Base-by-base conservation (phyloP, 1,284 basidiomycete species). In the Pseudozyma thailandica region DNA sequence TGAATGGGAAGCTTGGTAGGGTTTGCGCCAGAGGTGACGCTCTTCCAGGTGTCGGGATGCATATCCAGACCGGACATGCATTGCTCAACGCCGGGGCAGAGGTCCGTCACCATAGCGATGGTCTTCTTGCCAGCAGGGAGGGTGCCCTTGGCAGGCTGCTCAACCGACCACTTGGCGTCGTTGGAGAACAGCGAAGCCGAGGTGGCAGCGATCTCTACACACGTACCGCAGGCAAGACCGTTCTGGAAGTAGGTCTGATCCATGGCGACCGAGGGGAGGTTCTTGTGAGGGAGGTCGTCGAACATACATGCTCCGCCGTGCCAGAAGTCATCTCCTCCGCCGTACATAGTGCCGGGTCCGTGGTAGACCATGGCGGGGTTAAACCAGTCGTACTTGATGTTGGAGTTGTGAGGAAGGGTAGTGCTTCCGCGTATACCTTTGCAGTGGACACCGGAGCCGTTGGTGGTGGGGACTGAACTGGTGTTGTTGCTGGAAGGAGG, bases 301-400 rank as follows among this genome's bases (percentile, higher is more conserved):
- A 37, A 54, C 70, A 68, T 68, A 54, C 70, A 72, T 9, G 70
- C 70, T 6, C 70, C 70, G 10, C 70, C 70, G 28, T 72, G 28
- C 64, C 64, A 72, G 26, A 56, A 50, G 42, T 44, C 28, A 21
- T 45, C 10, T 4, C 56, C 56, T 9, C 48, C 60, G 27, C 66
- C 66, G 23, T 66, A 72, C 9, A 46, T 33, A 9, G 69, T 72
- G 18, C 69, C 69, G 2, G 61, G 68, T 8, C 68, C 68, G 33
- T 64, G 68, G 31, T 71, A 41, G 37, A 71, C 50, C 15, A 64
- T 46, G 1, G 21, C 18, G 13, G 61, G 68, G 37, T 48, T 30
- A 47, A 71, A 71, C 49, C 45, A 60, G 45, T 53, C 13, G n/a
- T 20, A 35, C 8, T 70, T 59, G 49, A 64, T n/a, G 3, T 25